Percentiles rank a stretch among this genome's conserved stretches.
Evolutionary conservation across 1,284 basidiomycete genomes (phyloP).

Genomic region (Pseudozyma hubeiensis): DNA sequence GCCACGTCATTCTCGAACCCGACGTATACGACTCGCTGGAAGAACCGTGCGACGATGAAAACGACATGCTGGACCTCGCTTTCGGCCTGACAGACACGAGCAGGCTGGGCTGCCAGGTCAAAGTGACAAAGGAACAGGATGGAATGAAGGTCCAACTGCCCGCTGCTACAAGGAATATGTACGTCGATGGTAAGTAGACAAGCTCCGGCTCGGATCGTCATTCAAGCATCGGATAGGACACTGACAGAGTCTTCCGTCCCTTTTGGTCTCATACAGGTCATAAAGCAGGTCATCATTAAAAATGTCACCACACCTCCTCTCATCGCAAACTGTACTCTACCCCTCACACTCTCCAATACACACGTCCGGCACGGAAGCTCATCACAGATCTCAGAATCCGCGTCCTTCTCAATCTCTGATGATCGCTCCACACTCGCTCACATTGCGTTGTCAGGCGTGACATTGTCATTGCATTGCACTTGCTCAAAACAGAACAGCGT

Average conservation of each 20-base stretch:
- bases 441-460: background rate
- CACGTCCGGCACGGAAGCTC: background rate
- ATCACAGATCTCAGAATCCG: too few relatives aligned
- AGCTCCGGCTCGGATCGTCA: background rate
- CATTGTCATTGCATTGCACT: background rate
- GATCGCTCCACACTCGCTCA: too few relatives aligned
- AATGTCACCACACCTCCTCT: background rate
- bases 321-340: background rate
- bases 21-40: slow-evolving; percentile 86
- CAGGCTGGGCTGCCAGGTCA: slow-evolving; percentile 80
- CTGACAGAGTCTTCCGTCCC: background rate
- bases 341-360: slow-evolving; percentile 1
- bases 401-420: too few relatives aligned
- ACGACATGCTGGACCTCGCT: slow-evolving; percentile 91
- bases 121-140: slow-evolving; percentile 83
- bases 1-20: slow-evolving; percentile 88
- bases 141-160: slow-evolving; percentile 89
- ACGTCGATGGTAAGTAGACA: slow-evolving; percentile 78
- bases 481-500: background rate
- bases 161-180: slow-evolving; percentile 95
- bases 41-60: slow-evolving; percentile 96
- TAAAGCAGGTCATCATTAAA: slow-evolving; percentile 47
- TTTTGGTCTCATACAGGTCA: slow-evolving; percentile 22
- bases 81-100: slow-evolving; percentile 91
- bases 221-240: background rate